A percentile compares a stretch with the other conserved stretches of the same genome.
phyloP scores from a whole-genome alignment of 371 early-diverging fungal species.

The Fennellomyces sp. region DNA sequence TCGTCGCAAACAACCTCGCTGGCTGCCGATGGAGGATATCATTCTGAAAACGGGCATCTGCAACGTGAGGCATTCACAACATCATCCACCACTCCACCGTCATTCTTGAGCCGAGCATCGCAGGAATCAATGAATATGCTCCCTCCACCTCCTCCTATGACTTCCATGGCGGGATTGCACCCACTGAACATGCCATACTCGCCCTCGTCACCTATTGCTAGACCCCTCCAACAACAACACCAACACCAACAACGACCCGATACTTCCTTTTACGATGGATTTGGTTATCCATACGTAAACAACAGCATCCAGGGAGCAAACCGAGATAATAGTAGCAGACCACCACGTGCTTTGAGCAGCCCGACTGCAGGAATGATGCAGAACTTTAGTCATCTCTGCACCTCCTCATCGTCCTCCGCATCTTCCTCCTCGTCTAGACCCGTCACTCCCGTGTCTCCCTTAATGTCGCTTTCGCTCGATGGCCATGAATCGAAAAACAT shows the following conservation, averaged over 20 bases:
- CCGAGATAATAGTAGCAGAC: background rate
- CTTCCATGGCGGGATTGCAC: background rate
- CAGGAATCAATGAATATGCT: background rate
- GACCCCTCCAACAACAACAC: conserved; percentile 6
- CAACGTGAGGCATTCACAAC: background rate
- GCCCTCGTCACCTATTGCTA: conserved; percentile 10
- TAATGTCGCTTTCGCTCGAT: conserved; percentile 3
- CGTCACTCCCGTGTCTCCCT: conserved; percentile 16
- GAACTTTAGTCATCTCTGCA: conserved; percentile 7
- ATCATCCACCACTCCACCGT: background rate
- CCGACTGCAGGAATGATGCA: conserved; percentile 13
- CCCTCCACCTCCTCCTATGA: background rate
- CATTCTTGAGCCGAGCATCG: background rate
- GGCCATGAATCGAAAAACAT: conserved; percentile 5
- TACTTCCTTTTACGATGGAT: background rate
- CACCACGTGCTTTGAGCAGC: conserved; percentile 11
- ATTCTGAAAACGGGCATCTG: background rate
- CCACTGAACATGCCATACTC: conserved; percentile 11
- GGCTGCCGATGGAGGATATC: background rate
- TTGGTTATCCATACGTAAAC: conserved; percentile 6
- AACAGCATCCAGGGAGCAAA: background rate
- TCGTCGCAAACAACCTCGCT: background rate
- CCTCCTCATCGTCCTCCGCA: conserved; percentile 12
- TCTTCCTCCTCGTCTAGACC: conserved; percentile 11
- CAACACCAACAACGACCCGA: conserved; percentile 6